phyloP scores from a whole-genome alignment of 495 filamentous ascomycete genomes.

The Trichoderma gamsii region DNA sequence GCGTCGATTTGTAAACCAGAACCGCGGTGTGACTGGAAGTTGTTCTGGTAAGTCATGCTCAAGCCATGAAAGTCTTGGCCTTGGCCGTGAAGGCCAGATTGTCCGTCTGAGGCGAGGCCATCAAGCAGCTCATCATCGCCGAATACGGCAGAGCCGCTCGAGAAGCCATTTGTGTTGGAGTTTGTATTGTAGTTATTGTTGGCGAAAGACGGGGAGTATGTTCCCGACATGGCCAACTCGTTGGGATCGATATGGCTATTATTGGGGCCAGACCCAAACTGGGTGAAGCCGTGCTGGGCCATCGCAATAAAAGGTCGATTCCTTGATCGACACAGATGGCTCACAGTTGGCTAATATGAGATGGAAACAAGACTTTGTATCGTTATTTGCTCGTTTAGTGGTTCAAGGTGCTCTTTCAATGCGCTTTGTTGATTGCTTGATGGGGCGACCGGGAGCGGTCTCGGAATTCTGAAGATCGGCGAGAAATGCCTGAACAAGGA shows the following conservation, averaged over 20 bases:
- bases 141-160: slow-evolving; percentile 47
- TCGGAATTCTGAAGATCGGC: slow-evolving; percentile 15
- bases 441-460: slow-evolving; percentile 10
- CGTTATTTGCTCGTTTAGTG: neutral
- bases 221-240: slow-evolving; percentile 64
- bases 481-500: neutral
- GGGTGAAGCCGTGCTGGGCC: slow-evolving; percentile 57
- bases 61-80: slow-evolving; percentile 43
- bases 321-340: slow-evolving; percentile 2
- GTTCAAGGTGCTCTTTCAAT: neutral
- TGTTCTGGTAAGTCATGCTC: slow-evolving; percentile 40
- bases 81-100: slow-evolving; percentile 41
- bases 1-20: slow-evolving; percentile 40
- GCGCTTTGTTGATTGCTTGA: slow-evolving; percentile 1
- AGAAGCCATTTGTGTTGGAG: slow-evolving; percentile 34
- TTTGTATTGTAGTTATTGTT: slow-evolving; percentile 32
- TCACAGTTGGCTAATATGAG: neutral
- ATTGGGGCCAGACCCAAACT: slow-evolving; percentile 57
- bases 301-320: slow-evolving; percentile 22
- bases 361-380: neutral
- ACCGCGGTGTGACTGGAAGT: slow-evolving; percentile 39
- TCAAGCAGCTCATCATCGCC: slow-evolving; percentile 62
- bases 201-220: slow-evolving; percentile 31
- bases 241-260: slow-evolving; percentile 73
- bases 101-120: slow-evolving; percentile 43